phyloP scores from a whole-genome alignment of 2,329 filamentous ascomycete species.

The Cladosporium oxysporum region DNA sequence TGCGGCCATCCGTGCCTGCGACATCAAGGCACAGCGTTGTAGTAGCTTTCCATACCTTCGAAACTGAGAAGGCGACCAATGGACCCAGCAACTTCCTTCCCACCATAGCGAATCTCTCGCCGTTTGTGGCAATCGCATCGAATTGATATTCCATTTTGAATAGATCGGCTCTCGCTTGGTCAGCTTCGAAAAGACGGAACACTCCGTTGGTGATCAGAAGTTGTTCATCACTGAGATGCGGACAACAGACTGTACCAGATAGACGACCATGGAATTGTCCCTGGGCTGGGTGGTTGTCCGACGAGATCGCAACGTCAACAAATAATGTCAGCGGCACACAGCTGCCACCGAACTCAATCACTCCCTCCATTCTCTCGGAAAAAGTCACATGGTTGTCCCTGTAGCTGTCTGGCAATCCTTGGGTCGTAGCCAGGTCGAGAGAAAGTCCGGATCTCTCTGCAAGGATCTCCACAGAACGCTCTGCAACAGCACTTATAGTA shows the following conservation, averaged over 20 bases:
- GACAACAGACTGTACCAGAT: background rate
- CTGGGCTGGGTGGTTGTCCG: background rate
- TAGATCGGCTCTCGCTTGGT: background rate
- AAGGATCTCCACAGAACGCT: conserved; percentile 56
- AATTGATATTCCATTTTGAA: background rate
- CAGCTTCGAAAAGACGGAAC: background rate
- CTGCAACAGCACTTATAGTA: conserved; percentile 68
- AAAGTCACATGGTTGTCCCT: background rate
- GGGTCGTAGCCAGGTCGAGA: background rate
- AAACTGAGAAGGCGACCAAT: conserved; percentile 32
- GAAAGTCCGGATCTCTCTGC: background rate
- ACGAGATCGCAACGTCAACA: background rate
- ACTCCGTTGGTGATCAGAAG: background rate
- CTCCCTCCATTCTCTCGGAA: background rate
- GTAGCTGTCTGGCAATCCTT: background rate
- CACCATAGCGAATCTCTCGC: background rate
- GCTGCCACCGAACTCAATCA: background rate
- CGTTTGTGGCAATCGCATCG: background rate
- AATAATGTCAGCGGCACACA: background rate
- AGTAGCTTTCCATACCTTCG: conserved; percentile 3
- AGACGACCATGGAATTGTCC: background rate
- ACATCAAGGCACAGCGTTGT: conserved; percentile 6
- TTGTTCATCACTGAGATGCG: background rate
- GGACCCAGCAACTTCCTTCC: conserved; percentile 31
- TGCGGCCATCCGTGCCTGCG: background rate